Evolutionary conservation across 140 eudicot genomes (phyloP).

Genomic region (Flaveria floridana): DNA sequence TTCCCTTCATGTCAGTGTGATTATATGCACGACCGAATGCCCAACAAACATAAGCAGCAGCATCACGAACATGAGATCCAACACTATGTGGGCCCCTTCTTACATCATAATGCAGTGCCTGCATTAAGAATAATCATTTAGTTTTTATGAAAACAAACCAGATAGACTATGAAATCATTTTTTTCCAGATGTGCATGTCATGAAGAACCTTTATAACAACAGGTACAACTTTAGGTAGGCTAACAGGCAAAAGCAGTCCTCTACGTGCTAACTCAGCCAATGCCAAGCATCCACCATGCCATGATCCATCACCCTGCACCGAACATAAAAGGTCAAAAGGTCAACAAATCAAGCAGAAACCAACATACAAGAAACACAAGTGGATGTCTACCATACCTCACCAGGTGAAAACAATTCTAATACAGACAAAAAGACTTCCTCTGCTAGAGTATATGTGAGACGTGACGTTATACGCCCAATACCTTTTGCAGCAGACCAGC

Average conservation of each 20-base stretch:
- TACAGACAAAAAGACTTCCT: slow-evolving; percentile 91
- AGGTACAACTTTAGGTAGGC: slow-evolving; percentile 94
- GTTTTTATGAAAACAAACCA: neutral
- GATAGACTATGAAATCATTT: slow-evolving; percentile 8
- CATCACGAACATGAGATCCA: slow-evolving; percentile 99
- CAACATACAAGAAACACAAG: slow-evolving; percentile 8
- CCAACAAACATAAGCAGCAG: slow-evolving; percentile 99
- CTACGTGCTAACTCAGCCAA: slow-evolving; percentile 98
- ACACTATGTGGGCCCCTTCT: slow-evolving; percentile 99
- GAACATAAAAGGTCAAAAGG: slow-evolving; percentile 10
- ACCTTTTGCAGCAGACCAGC: slow-evolving; percentile 99
- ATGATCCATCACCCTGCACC: slow-evolving; percentile 95
- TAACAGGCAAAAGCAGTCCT: slow-evolving; percentile 92
- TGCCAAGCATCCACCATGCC: slow-evolving; percentile 99
- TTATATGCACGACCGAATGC: slow-evolving; percentile 98
- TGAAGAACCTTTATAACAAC: slow-evolving; percentile 76
- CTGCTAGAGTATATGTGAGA: slow-evolving; percentile 70
- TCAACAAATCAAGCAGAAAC: neutral
- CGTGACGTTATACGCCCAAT: slow-evolving; percentile 90
- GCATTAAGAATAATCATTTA: slow-evolving; percentile 8
- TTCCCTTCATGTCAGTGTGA: slow-evolving; percentile 81
- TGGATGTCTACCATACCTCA: slow-evolving; percentile 60
- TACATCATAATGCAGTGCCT: slow-evolving; percentile 95
- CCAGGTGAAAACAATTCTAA: slow-evolving; percentile 92
- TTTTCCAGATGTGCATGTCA: slow-evolving; percentile 15